These are phyloP conservation scores for Chamaecyparis obtusa DNA, from an alignment of 75 land plant genomes.

Conservation along the genomic window DNA sequence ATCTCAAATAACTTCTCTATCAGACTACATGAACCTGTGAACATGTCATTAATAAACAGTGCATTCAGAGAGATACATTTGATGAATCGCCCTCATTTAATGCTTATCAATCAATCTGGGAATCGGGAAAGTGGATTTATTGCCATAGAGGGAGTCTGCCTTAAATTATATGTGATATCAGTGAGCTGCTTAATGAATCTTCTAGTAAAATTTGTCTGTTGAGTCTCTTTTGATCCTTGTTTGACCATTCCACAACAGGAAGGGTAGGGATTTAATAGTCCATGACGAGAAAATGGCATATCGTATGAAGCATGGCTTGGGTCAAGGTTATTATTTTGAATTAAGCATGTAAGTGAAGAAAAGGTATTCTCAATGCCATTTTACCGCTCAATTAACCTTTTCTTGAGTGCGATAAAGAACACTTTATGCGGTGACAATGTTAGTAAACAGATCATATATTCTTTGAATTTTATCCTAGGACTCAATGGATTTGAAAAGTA, in stretches of 20 bases:
- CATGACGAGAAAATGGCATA: neutral
- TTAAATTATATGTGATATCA: neutral
- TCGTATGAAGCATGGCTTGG: neutral
- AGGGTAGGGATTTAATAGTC: neutral
- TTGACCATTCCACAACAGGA: neutral
- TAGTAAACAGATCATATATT: too few relatives aligned
- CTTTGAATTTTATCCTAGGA: neutral
- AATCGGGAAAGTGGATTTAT: neutral
- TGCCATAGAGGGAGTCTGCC: neutral
- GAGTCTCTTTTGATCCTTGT: neutral
- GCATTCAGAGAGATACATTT: neutral
- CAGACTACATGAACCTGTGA: neutral
- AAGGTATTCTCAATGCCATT: neutral
- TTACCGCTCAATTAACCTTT: neutral
- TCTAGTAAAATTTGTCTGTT: neutral
- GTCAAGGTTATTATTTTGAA: neutral
- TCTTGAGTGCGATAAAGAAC: neutral
- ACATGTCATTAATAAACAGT: neutral
- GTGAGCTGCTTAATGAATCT: neutral
- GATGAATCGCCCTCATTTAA: neutral
- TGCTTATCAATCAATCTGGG: neutral
- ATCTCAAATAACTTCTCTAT: neutral
- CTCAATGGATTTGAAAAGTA: neutral
- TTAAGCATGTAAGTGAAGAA: neutral
- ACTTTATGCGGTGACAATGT: neutral